Conservation (phyloP, 2,329 filamentous ascomycete species). For the Bipolaris gigantea region DNA sequence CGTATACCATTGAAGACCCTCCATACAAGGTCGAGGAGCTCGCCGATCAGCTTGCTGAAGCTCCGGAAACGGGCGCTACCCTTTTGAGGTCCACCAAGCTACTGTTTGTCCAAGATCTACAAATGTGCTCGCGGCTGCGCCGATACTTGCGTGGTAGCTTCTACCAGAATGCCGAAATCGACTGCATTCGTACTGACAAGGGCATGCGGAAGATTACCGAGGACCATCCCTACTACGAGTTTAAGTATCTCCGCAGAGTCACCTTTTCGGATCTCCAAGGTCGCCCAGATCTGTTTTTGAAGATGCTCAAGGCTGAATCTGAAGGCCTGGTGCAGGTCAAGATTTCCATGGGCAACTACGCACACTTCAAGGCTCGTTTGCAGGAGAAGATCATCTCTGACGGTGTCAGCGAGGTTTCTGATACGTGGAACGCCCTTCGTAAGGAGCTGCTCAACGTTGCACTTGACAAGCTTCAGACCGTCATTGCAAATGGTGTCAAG, state of each 20-base stretch:
- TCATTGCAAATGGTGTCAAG: conserved; percentile 90
- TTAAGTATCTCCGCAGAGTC: conserved; percentile 94
- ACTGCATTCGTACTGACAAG: conserved; percentile 90
- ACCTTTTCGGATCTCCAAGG: conserved; percentile 78
- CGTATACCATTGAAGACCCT: conserved; percentile 73
- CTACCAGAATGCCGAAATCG: conserved; percentile 81
- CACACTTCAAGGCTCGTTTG: conserved; percentile 74
- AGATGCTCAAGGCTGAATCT: conserved; percentile 96
- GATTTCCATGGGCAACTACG: conserved; percentile 74
- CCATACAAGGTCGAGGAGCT: conserved; percentile 79
- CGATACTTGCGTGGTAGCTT: conserved; percentile 82
- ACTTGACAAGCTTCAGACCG: conserved; percentile 75
- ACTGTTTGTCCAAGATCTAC: conserved; percentile 90
- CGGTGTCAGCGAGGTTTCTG: conserved; percentile 91
- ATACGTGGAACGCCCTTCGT: conserved; percentile 90
- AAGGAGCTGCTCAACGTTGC: conserved; percentile 82
- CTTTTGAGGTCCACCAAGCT: conserved; percentile 79
- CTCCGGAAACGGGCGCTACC: conserved; percentile 64
- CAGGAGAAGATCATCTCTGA: conserved; percentile 88
- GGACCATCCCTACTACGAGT: conserved; percentile 93
- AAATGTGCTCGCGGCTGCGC: conserved; percentile 83
- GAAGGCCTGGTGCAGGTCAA: conserved; percentile 88
- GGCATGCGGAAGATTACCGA: conserved; percentile 92
- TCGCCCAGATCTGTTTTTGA: conserved; percentile 85
- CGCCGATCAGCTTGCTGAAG: conserved; percentile 67